Percentiles rank a stretch among this genome's conserved stretches.
Conservation (phyloP, 1,284 basidiomycete species). For the Boletellus sp. region DNA sequence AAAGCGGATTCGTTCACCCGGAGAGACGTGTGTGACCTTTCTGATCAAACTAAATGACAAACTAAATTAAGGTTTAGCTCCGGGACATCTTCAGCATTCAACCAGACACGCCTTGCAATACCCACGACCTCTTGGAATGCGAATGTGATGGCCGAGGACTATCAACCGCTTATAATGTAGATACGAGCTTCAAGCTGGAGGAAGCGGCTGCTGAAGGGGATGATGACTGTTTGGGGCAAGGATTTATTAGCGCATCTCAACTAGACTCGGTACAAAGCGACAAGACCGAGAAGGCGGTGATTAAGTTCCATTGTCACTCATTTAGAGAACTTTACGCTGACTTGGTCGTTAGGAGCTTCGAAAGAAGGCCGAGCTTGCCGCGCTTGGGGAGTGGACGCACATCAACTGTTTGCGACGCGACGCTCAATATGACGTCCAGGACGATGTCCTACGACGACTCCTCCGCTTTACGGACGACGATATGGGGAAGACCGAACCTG, state of each 20-base stretch:
- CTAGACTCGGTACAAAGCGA: conserved; percentile 47
- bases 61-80: conserved; percentile 45
- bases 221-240: conserved; percentile 35
- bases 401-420: conserved; percentile 62
- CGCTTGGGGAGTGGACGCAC: conserved; percentile 87
- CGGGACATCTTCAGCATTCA: conserved; percentile 90
- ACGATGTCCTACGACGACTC: conserved; percentile 59
- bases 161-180: conserved; percentile 19
- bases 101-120: conserved; percentile 79
- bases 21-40: conserved; percentile 66
- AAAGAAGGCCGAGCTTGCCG: conserved; percentile 74
- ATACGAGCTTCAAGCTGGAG: conserved; percentile 6
- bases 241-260: conserved; percentile 75
- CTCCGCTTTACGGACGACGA: conserved; percentile 27
- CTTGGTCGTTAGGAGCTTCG: conserved; percentile 51
- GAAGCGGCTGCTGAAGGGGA: conserved; percentile 23
- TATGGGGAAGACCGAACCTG: conserved; percentile 1
- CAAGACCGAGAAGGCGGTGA: conserved; percentile 55
- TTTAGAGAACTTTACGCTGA: background rate
- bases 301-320: background rate
- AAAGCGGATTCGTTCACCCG: conserved; percentile 84
- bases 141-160: conserved; percentile 47
- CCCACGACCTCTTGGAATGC: conserved; percentile 85
- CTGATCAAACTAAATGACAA: background rate
- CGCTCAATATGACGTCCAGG: conserved; percentile 50